These are phyloP conservation scores for Excoecaria agallocha DNA, from an alignment of 345 rosid species.

Conservation along the genomic window DNA sequence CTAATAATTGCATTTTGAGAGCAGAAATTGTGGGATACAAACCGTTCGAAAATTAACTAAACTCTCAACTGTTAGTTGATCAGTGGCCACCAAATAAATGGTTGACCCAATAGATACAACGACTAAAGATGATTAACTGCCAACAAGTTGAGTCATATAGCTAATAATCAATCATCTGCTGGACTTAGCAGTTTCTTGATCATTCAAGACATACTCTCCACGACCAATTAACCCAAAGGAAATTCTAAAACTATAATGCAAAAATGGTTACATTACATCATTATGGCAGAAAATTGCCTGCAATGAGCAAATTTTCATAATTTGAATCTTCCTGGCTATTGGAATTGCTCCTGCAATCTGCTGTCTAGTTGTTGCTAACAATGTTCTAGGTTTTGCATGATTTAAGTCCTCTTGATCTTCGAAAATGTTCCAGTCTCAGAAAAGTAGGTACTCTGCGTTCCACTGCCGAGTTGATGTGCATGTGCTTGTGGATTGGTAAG, in stretches of 20 bases:
- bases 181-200: no score
- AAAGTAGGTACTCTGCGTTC: constrained; percentile 93
- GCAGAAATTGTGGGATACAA: no score
- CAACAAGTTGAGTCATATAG: no score
- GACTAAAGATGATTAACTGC: no score
- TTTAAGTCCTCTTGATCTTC: constrained; percentile 71
- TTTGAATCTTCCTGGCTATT: not conserved
- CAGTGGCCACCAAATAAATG: no score
- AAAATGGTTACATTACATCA: not conserved
- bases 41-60: no score
- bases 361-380: not conserved
- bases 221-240: no score
- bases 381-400: not conserved
- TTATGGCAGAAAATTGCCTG: not conserved
- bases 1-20: no score
- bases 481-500: constrained; percentile 83
- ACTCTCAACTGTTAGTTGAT: no score
- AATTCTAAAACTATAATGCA: not conserved
- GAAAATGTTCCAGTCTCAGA: constrained; percentile 92
- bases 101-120: no score
- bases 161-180: no score
- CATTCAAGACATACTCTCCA: no score
- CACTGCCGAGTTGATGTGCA: constrained; percentile 72
- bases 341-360: not conserved
- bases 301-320: not conserved